phyloP scores from a whole-genome alignment of 2,329 filamentous ascomycete genomes.

The Xylariaceae sp. region DNA sequence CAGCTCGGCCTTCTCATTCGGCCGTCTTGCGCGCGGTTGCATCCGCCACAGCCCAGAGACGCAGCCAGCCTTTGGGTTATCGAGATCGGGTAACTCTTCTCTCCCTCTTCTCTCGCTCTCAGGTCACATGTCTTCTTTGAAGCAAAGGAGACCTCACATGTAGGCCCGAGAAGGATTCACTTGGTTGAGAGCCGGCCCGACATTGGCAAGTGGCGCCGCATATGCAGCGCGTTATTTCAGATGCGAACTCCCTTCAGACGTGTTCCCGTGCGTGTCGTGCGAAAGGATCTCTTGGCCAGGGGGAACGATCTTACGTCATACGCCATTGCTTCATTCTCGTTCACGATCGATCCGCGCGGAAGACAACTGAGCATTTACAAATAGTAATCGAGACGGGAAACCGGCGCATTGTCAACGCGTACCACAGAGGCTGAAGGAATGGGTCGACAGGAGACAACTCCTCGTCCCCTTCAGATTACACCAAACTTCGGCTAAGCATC shows the following conservation, averaged over 20 bases:
- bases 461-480: neutral
- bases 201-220: neutral
- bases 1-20: constrained; percentile 7
- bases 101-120: neutral
- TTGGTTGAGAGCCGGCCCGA: constrained; percentile 2
- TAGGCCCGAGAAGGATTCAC: neutral
- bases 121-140: neutral
- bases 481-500: neutral
- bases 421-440: neutral
- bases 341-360: neutral
- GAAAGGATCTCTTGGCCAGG: neutral
- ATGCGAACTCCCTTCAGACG: neutral
- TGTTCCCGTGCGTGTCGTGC: neutral
- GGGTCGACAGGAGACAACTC: neutral
- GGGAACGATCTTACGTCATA: neutral
- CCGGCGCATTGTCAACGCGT: neutral
- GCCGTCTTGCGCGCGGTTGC: constrained; percentile 10
- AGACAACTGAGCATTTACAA: neutral
- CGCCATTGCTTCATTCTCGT: neutral
- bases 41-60: constrained; percentile 3
- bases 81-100: constrained; percentile 1
- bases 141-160: neutral
- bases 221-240: neutral
- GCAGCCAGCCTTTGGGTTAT: constrained; percentile 6
- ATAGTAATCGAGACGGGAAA: neutral